Conservation (phyloP, 805 yeast genomes). For the Wickerhamiella australiensis region DNA sequence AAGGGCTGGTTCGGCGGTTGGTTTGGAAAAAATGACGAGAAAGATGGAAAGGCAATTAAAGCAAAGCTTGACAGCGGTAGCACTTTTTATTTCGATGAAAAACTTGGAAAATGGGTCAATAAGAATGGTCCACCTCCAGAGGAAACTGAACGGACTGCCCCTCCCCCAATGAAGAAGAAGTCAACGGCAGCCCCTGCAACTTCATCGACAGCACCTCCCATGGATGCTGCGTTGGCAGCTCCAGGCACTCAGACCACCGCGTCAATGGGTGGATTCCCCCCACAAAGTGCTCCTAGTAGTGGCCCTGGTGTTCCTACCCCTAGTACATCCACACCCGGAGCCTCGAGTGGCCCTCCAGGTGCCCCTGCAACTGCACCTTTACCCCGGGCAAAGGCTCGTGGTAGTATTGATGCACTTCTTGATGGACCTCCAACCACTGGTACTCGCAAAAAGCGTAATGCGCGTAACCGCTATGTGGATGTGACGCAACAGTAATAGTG, state of each 20-base stretch:
- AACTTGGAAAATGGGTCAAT: conserved; percentile 79
- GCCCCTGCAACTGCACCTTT: conserved; percentile 12
- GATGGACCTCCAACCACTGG: conserved; percentile 15
- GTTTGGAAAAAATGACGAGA: conserved; percentile 39
- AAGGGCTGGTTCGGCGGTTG: conserved; percentile 42
- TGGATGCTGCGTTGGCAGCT: conserved; percentile 2
- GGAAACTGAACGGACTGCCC: conserved; percentile 34
- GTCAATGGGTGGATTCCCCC: neutral
- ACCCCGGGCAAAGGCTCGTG: conserved; percentile 19
- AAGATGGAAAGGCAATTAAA: conserved; percentile 57
- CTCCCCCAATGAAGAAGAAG: conserved; percentile 51
- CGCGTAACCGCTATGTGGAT: conserved; percentile 50
- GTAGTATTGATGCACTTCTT: conserved; percentile 39
- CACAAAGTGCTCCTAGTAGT: neutral
- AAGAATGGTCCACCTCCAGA: conserved; percentile 37
- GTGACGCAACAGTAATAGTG: conserved; percentile 34
- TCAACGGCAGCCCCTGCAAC: conserved; percentile 15
- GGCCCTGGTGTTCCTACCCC: conserved; percentile 10
- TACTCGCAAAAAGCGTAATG: conserved; percentile 40
- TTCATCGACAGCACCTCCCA: conserved; percentile 3
- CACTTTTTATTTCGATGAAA: conserved; percentile 67
- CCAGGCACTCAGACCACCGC: conserved; percentile 4
- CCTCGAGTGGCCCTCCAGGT: conserved; percentile 9
- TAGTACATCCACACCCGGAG: no score
- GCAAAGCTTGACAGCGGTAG: conserved; percentile 80